Evolutionary conservation across 129 eudicot species (phyloP).

Genomic region (Gnaphalium uliginosum): DNA sequence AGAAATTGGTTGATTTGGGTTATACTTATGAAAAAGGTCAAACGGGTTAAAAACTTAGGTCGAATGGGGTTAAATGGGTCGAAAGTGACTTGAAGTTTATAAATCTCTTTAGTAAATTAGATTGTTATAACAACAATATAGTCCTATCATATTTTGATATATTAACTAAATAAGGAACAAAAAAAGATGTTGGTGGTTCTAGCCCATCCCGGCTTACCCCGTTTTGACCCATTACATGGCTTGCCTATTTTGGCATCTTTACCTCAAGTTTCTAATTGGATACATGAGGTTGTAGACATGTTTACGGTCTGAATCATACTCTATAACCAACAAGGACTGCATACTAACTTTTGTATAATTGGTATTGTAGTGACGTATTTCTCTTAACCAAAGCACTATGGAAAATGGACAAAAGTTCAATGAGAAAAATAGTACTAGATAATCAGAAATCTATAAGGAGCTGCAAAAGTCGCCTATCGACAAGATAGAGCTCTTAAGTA

Average conservation of each 20-base stretch:
- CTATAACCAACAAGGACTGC: background rate
- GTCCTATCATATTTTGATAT: background rate
- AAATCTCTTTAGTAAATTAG: background rate
- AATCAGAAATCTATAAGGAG: background rate
- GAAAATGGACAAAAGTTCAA: background rate
- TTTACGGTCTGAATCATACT: background rate
- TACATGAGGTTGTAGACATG: background rate
- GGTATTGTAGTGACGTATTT: slow-evolving; percentile 16
- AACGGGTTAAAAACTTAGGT: background rate
- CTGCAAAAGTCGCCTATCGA: slow-evolving; percentile 9
- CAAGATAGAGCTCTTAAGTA: slow-evolving; percentile 12
- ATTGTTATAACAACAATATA: background rate
- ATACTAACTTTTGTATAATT: background rate
- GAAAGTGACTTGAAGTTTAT: background rate
- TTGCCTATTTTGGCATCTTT: background rate
- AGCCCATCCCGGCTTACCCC: background rate
- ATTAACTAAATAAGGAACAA: background rate
- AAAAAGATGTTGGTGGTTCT: background rate
- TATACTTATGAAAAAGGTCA: background rate
- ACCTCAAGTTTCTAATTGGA: slow-evolving; percentile 7
- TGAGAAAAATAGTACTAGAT: slow-evolving; percentile 8
- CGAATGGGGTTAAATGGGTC: background rate
- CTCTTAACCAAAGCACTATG: slow-evolving; percentile 1
- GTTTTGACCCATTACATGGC: background rate
- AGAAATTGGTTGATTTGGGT: background rate